Percentiles rank a stretch among this genome's conserved stretches.
Conservation (phyloP, 257 asterid genomes). For the Petunia secreta region DNA sequence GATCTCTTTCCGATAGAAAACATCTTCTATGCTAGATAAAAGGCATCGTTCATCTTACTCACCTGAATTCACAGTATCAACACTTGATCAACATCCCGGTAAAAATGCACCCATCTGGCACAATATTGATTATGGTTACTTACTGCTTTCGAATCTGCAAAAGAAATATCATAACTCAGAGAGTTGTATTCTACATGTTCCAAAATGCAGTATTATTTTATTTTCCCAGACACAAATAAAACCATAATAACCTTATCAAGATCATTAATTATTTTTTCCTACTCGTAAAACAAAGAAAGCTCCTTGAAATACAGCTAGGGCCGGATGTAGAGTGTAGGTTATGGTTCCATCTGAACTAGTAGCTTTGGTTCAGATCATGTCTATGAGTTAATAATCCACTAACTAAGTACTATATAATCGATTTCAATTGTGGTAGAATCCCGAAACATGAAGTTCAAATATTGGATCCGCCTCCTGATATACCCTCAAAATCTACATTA, state of each 20-base stretch:
- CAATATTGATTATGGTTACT: not conserved
- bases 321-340: too few species aligned
- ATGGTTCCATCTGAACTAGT: too few species aligned
- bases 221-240: not conserved
- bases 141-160: not conserved
- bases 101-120: not conserved
- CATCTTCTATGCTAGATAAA: not conserved
- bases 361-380: too few species aligned
- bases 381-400: too few species aligned
- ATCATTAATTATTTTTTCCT: too few species aligned
- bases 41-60: conserved; percentile 8
- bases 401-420: too few species aligned
- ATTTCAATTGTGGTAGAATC: too few species aligned
- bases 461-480: too few species aligned
- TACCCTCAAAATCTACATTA: too few species aligned
- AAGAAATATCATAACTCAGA: not conserved
- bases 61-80: not conserved
- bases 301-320: too few species aligned
- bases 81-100: conserved; percentile 17
- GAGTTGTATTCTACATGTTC: not conserved
- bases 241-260: not conserved
- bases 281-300: too few species aligned
- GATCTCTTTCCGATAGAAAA: not conserved
- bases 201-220: not conserved
- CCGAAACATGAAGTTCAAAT: too few species aligned